Evolutionary conservation across 2,329 filamentous ascomycete genomes (phyloP), one percentile per base, ranked within the genome.

Genomic region (Fusarium cyanostomum): DNA sequence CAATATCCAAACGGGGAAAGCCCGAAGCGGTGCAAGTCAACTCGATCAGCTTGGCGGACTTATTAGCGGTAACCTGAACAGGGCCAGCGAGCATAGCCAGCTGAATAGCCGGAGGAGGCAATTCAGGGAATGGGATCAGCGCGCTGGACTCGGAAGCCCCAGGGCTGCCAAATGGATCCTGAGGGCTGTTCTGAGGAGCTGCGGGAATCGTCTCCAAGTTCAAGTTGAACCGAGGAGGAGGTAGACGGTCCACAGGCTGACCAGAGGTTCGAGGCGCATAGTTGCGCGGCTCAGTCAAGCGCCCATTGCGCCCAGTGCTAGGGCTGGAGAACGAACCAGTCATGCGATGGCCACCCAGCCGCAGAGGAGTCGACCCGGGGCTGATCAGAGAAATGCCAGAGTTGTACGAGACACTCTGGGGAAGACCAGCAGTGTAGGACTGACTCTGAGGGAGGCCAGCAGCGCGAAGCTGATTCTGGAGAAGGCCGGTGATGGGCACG

Each of bases 211-310:
- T 28, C 15, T 55, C 57, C 15, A 72, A 18, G 12, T 71, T 69
- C 21, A 72, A 41, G n/a, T 72, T 70, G 52, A 79, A 80, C 18
- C 72, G 77, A 4, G 79, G 79, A 10, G 79, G 78, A 12, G 77
- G 74, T 30, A 71, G 65, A 26, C 59, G 64, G 5, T 61, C 56
- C 30, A 64, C 54, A 7, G 70, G 59, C n/a, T 67, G 65, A 0
- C 68, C 72, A 26, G 71, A 59, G 7, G 73, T 72, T 6, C 75
- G 73, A 5, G 79, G 78, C 1, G 77, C 76, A 57, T 79, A 79
- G 67, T 77, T 79, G 52, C 77, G 76, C 2, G 79, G 79, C 67
- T 80, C 79, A 0, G 77, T 79, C 44, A 75, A 69, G 31, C 63
- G 66, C 4, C 69, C 67, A 18, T 49, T 39, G 5, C 16, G 43